Percentiles rank a stretch among this genome's conserved stretches.
These are phyloP conservation scores for Solanum arcanum DNA, from an alignment of 257 asterid genomes.

Conservation along the genomic window DNA sequence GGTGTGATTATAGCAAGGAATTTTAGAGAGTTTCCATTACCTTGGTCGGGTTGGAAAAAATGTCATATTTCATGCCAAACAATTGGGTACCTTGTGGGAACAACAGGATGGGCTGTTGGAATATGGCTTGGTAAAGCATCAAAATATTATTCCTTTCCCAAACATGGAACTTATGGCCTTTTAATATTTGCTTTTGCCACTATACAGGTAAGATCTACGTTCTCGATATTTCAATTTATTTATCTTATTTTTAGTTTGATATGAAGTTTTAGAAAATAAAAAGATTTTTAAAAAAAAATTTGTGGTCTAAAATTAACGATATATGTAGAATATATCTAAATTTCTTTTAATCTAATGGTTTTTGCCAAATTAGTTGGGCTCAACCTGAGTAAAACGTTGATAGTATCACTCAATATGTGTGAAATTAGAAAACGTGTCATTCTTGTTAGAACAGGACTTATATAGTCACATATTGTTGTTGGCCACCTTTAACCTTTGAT, in stretches of 20 bases:
- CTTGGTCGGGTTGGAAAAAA: not conserved
- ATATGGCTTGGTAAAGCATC: constrained; percentile 38
- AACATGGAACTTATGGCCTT: constrained; percentile 24
- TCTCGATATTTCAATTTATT: not conserved
- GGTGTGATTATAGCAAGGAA: constrained; percentile 53
- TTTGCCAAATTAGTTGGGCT: too few species aligned
- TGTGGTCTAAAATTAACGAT: not conserved
- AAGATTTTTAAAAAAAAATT: not conserved
- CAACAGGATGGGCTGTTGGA: constrained; percentile 38
- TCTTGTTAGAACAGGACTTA: not conserved
- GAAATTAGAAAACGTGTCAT: too few species aligned
- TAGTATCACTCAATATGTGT: not conserved
- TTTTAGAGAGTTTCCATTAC: constrained; percentile 9
- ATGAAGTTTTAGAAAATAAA: too few species aligned
- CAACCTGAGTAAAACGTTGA: not conserved
- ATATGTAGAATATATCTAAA: not conserved
- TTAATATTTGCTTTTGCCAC: constrained; percentile 39
- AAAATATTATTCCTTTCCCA: constrained; percentile 14
- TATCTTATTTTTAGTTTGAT: not conserved
- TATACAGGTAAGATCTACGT: constrained; percentile 24
- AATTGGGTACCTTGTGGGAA: constrained; percentile 34
- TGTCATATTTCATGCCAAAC: constrained; percentile 31
- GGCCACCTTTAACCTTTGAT: not conserved
- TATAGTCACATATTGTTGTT: not conserved
- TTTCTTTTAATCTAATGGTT: not conserved